A percentile compares a stretch with the other conserved stretches of the same genome.
Conservation (phyloP, 2,329 filamentous ascomycete genomes). For the Neofusicoccum cordaticola region DNA sequence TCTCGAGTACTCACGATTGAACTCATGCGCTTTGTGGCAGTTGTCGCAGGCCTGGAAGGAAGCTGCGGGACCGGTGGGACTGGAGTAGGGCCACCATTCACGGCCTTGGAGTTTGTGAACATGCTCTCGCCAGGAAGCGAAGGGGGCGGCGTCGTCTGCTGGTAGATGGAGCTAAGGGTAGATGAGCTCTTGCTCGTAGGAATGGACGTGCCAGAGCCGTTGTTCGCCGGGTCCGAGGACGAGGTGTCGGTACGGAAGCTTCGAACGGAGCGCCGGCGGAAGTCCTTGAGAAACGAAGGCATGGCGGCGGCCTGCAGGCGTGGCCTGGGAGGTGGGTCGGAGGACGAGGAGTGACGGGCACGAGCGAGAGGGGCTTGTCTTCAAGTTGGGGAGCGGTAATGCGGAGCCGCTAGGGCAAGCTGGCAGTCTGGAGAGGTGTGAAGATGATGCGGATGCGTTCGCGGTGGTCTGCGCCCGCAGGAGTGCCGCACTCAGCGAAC, state of each 20-base stretch:
- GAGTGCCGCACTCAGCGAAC: slow-evolving; percentile 15
- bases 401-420: background rate
- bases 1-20: slow-evolving; percentile 30
- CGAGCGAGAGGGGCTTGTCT: background rate
- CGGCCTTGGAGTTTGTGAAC: slow-evolving; percentile 59
- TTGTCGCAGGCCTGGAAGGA: slow-evolving; percentile 35
- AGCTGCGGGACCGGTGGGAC: slow-evolving; percentile 14
- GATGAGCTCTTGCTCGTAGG: slow-evolving; percentile 63
- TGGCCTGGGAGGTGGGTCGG: background rate
- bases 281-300: slow-evolving; percentile 68
- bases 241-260: slow-evolving; percentile 52
- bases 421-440: background rate
- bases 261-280: slow-evolving; percentile 70
- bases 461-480: slow-evolving; percentile 9
- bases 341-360: background rate
- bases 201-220: slow-evolving; percentile 16
- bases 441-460: slow-evolving; percentile 9
- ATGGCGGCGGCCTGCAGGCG: slow-evolving; percentile 26
- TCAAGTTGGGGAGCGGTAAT: background rate
- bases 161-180: slow-evolving; percentile 55
- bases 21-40: slow-evolving; percentile 52
- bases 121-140: slow-evolving; percentile 65
- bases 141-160: slow-evolving; percentile 73
- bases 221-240: slow-evolving; percentile 19
- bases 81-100: slow-evolving; percentile 45